Percentiles rank a stretch among this genome's conserved stretches.
Conservation (phyloP, 805 yeast species). For the Metschnikowia similis region DNA sequence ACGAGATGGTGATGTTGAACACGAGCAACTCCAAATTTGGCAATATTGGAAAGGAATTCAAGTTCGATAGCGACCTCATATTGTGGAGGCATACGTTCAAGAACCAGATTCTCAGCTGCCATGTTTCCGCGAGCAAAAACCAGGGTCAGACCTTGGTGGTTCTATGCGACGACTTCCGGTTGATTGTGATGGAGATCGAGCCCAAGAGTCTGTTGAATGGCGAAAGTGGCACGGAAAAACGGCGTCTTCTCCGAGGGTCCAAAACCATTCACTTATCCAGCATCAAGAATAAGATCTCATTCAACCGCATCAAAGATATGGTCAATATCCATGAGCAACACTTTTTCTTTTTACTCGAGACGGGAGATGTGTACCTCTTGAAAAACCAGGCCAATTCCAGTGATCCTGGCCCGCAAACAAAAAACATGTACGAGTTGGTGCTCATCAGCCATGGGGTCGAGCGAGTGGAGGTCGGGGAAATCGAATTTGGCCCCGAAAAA, state of each 20-base stretch:
- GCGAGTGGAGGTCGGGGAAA: slow-evolving; percentile 24
- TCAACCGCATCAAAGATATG: slow-evolving; percentile 22
- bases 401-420: slow-evolving; percentile 12
- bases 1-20: slow-evolving; percentile 36
- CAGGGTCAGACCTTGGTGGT: slow-evolving; percentile 18
- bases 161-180: slow-evolving; percentile 27
- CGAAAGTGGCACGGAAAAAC: slow-evolving; percentile 5
- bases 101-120: slow-evolving; percentile 19
- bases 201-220: neutral
- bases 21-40: slow-evolving; percentile 30
- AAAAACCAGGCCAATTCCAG: slow-evolving; percentile 23
- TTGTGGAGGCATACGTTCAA: slow-evolving; percentile 37
- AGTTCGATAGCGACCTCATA: slow-evolving; percentile 36
- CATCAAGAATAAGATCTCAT: slow-evolving; percentile 24
- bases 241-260: slow-evolving; percentile 9
- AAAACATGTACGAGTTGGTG: slow-evolving; percentile 34
- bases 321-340: slow-evolving; percentile 27
- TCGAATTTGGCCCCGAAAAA: slow-evolving; percentile 14
- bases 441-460: slow-evolving; percentile 29
- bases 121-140: slow-evolving; percentile 7
- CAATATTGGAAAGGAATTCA: slow-evolving; percentile 24
- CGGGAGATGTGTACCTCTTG: slow-evolving; percentile 38
- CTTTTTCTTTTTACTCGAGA: slow-evolving; percentile 31
- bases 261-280: slow-evolving; percentile 34
- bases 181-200: slow-evolving; percentile 25